These are phyloP conservation scores for Leptomonas seymouri DNA, from an alignment of 208 protist genomes.

Conservation along the genomic window DNA sequence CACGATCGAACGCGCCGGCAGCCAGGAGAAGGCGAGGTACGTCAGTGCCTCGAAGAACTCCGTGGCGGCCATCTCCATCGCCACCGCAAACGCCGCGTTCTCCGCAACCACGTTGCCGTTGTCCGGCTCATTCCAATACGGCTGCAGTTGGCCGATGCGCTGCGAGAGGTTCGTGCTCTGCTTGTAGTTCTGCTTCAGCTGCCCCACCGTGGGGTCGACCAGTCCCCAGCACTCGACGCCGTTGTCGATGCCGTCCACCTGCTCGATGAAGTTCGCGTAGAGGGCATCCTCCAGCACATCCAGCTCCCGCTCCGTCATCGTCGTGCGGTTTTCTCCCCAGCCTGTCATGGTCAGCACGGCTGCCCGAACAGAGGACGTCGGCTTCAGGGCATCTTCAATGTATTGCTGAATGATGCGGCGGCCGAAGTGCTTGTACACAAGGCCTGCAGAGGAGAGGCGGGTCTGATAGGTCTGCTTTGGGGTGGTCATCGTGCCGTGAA, in stretches of 20 bases:
- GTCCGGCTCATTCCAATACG: slow-evolving; percentile 89
- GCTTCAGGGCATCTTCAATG: slow-evolving; percentile 46
- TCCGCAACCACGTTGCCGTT: slow-evolving; percentile 43
- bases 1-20: slow-evolving; percentile 92
- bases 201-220: slow-evolving; percentile 21
- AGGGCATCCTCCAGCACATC: slow-evolving; percentile 81
- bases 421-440: slow-evolving; percentile 96
- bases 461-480: slow-evolving; percentile 70
- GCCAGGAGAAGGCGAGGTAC: slow-evolving; percentile 86
- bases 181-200: slow-evolving; percentile 76
- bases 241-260: slow-evolving; percentile 96
- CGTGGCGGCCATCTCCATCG: slow-evolving; percentile 80
- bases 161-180: slow-evolving; percentile 73
- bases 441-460: slow-evolving; percentile 91
- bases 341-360: slow-evolving; percentile 47
- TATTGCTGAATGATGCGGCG: slow-evolving; percentile 88
- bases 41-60: slow-evolving; percentile 90
- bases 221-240: slow-evolving; percentile 85
- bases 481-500: slow-evolving; percentile 90
- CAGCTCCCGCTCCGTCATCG: slow-evolving; percentile 52
- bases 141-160: slow-evolving; percentile 85
- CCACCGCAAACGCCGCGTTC: slow-evolving; percentile 82
- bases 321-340: slow-evolving; percentile 35
- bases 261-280: slow-evolving; percentile 92
- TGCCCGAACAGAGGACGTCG: slow-evolving; percentile 30